Percentiles rank a stretch among this genome's conserved stretches.
These are phyloP conservation scores for Gossypium trilobum DNA, from an alignment of 441 rosid genomes.

Conservation along the genomic window DNA sequence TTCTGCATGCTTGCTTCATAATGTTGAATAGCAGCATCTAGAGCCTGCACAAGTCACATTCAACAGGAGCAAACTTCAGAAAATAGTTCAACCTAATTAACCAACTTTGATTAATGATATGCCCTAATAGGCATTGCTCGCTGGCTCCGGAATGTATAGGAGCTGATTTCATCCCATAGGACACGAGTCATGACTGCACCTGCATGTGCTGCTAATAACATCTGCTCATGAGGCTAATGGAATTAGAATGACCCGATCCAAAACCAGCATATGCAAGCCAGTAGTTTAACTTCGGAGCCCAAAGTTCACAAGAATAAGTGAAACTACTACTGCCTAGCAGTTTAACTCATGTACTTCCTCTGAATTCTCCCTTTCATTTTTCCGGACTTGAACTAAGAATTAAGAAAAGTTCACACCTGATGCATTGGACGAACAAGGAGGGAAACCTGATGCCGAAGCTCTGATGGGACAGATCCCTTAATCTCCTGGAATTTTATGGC, in stretches of 20 bases:
- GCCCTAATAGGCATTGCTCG: not conserved
- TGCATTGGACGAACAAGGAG: constrained; percentile 87
- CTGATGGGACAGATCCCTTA: constrained; percentile 70
- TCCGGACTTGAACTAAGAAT: not conserved
- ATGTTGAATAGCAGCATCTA: constrained; percentile 81
- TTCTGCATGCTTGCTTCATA: constrained; percentile 68
- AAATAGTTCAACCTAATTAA: not conserved
- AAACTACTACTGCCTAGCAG: not conserved
- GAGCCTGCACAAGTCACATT: constrained; percentile 40
- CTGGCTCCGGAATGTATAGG: not conserved
- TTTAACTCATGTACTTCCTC: not conserved
- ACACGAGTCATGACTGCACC: not conserved
- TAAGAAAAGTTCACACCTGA: constrained; percentile 39
- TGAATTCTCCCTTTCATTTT: not conserved
- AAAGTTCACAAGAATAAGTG: not conserved
- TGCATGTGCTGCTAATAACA: not conserved
- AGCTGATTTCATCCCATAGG: not conserved
- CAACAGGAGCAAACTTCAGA: not conserved
- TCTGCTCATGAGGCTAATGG: not conserved
- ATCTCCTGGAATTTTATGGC: constrained; percentile 38
- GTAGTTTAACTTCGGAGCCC: not conserved
- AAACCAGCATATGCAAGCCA: not conserved
- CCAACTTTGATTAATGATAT: not conserved
- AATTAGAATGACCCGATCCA: not conserved
- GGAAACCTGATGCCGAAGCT: constrained; percentile 72